Evolutionary conservation across 371 early-diverging fungal species (phyloP), one percentile per base, ranked within the genome.

Genomic region (Mucor piriformis): DNA sequence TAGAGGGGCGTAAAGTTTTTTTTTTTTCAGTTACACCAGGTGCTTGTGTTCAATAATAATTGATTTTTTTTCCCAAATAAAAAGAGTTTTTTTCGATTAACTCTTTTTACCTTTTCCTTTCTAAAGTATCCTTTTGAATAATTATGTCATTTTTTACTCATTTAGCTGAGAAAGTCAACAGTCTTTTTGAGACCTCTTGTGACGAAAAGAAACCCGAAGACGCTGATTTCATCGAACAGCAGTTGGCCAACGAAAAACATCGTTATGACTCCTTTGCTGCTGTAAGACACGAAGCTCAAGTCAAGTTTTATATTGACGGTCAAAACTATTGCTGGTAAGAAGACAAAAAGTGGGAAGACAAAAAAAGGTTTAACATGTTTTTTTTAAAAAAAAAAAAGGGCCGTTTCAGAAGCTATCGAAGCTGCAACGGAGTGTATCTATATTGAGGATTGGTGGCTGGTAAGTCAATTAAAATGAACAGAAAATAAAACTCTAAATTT

Each of bases 371-470:
- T 56, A 10, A 33, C 33, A 35, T 23, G 5, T 8, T 29, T 18
- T 18, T 18, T 10, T 18, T 2, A 15, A 34, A 33, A 6, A n/a
- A n/a, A n/a, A n/a, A n/a, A 34, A 18, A 78, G 79, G 79, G 89
- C 88, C 24, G 80, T 94, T 6, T 84, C 91, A 4, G 91, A 92
- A 55, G 90, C 92, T 20, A 81, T 96, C 60, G 77, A 85, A 59
- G 76, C 77, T 25, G 95, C 96, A 35, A 82, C 83, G 29, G 78
- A 83, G 27, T 81, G 78, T 58, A 90, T 95, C 47, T 95, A 89
- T 69, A 94, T 96, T 62, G 84, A 83, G 33, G 97, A 93, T 73
- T 97, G 97, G 97, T 96, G 95, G 92, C 76, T 93, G 80, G 87
- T 86, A 80, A 76, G 64, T 33, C 12, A 16, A 21, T 12, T 27